These are phyloP conservation scores for Pleoardoris graminearum DNA, from an alignment of 2,329 filamentous ascomycete species.

Conservation along the genomic window DNA sequence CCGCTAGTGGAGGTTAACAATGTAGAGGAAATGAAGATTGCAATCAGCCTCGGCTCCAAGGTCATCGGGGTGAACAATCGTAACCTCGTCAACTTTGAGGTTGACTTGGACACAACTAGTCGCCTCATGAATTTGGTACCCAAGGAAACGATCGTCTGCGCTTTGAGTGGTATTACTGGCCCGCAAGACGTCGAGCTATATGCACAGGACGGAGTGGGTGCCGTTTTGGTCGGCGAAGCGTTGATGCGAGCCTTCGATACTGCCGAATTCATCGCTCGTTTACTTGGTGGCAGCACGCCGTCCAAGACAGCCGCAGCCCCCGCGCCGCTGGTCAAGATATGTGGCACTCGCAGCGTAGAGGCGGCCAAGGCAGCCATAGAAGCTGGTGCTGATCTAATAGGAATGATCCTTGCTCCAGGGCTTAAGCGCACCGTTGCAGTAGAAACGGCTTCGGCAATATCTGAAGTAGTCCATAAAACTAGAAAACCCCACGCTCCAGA, in stretches of 20 bases:
- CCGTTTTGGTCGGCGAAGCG: slow-evolving; percentile 91
- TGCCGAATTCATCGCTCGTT: slow-evolving; percentile 76
- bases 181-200: slow-evolving; percentile 87
- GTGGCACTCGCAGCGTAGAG: slow-evolving; percentile 82
- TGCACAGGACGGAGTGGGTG: slow-evolving; percentile 85
- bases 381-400: slow-evolving; percentile 87
- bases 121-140: slow-evolving; percentile 86
- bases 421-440: slow-evolving; percentile 78
- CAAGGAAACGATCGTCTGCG: slow-evolving; percentile 84
- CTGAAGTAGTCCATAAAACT: slow-evolving; percentile 69
- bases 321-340: slow-evolving; percentile 80
- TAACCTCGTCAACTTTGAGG: slow-evolving; percentile 94
- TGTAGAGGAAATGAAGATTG: slow-evolving; percentile 86
- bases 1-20: slow-evolving; percentile 97
- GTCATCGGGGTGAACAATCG: slow-evolving; percentile 98
- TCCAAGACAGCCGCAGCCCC: slow-evolving; percentile 28
- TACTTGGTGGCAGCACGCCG: slow-evolving; percentile 65
- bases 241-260: slow-evolving; percentile 91
- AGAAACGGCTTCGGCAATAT: slow-evolving; percentile 79
- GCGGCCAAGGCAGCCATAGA: slow-evolving; percentile 79
- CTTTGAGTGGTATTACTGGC: slow-evolving; percentile 89
- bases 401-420: slow-evolving; percentile 86
- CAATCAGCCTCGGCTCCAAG: slow-evolving; percentile 81
- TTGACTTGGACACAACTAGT: slow-evolving; percentile 90
- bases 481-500: slow-evolving; percentile 37